Evolutionary conservation across 2,329 filamentous ascomycete species (phyloP).

Genomic region (Blastomyces emzantsi): DNA sequence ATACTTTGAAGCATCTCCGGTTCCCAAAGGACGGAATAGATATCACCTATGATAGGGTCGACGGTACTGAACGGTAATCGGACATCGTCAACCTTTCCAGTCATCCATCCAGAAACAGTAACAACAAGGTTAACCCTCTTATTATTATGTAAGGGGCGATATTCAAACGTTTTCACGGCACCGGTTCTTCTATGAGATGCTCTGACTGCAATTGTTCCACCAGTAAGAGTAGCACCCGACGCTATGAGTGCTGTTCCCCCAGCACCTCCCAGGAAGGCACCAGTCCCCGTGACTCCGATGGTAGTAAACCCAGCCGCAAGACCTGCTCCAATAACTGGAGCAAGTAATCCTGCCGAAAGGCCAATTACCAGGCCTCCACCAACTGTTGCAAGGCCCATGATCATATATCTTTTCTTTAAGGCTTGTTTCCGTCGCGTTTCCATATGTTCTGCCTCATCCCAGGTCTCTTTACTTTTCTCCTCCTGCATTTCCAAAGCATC

Average conservation of each 20-base stretch:
- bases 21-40: slow-evolving; percentile 96
- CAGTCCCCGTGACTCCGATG: slow-evolving; percentile 82
- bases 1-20: slow-evolving; percentile 97
- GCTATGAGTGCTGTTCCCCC: slow-evolving; percentile 93
- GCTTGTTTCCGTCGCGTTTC: slow-evolving; percentile 73
- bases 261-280: slow-evolving; percentile 80
- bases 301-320: slow-evolving; percentile 91
- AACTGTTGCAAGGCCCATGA: slow-evolving; percentile 95
- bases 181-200: slow-evolving; percentile 84
- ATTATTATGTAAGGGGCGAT: slow-evolving; percentile 93
- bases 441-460: slow-evolving; percentile 95
- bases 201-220: slow-evolving; percentile 73
- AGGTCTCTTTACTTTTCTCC: slow-evolving; percentile 85
- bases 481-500: slow-evolving; percentile 98
- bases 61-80: slow-evolving; percentile 92
- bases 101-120: slow-evolving; percentile 97
- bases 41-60: slow-evolving; percentile 94
- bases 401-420: slow-evolving; percentile 72
- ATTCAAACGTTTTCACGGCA: slow-evolving; percentile 92
- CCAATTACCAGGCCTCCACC: slow-evolving; percentile 93
- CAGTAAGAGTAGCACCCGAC: slow-evolving; percentile 75
- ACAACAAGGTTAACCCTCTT: slow-evolving; percentile 94
- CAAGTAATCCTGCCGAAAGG: slow-evolving; percentile 80
- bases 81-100: slow-evolving; percentile 93
- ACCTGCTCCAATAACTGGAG: slow-evolving; percentile 88